Evolutionary conservation across 177 flowering plant species (phyloP).

Genomic region (Telopea speciosissima): DNA sequence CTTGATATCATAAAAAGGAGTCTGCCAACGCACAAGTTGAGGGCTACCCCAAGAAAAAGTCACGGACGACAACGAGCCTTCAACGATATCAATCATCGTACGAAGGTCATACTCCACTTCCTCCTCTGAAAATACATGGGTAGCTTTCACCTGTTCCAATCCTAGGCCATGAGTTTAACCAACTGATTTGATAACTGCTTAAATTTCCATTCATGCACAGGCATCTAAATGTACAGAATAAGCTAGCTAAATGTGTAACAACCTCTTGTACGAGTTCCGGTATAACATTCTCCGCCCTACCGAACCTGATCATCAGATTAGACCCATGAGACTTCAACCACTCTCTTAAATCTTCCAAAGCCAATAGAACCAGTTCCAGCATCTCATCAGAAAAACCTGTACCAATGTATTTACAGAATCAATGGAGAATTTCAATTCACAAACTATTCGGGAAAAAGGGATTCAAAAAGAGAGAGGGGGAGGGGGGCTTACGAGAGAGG

Average conservation of each 20-base stretch:
- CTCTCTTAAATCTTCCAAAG: constrained; percentile 51
- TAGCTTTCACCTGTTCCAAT: constrained; percentile 55
- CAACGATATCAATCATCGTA: constrained; percentile 33
- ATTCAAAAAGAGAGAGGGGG: background rate
- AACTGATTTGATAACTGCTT: constrained; percentile 13
- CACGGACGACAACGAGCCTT: constrained; percentile 26
- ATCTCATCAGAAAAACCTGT: constrained; percentile 67
- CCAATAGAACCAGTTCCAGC: constrained; percentile 56
- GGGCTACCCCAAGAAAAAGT: constrained; percentile 25
- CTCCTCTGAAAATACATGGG: constrained; percentile 52
- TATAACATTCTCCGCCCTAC: constrained; percentile 52
- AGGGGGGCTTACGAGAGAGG: constrained; percentile 49
- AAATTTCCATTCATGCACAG: constrained; percentile 12
- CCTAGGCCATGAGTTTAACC: constrained; percentile 25
- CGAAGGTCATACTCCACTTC: constrained; percentile 66
- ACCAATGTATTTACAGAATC: constrained; percentile 3
- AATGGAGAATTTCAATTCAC: background rate
- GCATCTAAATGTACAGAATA: constrained; percentile 14
- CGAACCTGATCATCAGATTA: constrained; percentile 68
- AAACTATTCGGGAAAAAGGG: background rate
- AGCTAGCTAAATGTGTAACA: constrained; percentile 18
- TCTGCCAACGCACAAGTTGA: constrained; percentile 41
- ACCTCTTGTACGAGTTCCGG: constrained; percentile 57
- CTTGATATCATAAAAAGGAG: constrained; percentile 66
- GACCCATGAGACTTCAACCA: constrained; percentile 56